A percentile compares a stretch with the other conserved stretches of the same genome.
Conservation (phyloP, 768 basidiomycete species). For the Clitopilus hobsonii region DNA sequence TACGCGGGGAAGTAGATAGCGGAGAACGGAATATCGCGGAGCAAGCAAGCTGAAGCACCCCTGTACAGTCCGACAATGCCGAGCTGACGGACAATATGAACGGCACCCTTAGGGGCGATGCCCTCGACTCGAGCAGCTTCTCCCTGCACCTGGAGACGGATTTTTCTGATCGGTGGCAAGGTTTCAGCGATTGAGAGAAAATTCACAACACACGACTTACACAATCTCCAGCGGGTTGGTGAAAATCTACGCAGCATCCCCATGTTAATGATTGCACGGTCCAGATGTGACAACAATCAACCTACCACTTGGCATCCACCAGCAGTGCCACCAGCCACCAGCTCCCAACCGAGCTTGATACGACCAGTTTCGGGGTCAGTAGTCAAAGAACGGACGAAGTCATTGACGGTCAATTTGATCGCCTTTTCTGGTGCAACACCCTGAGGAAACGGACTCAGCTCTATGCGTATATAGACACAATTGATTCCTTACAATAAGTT, state of each 20-base stretch:
- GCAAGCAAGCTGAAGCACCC: slow-evolving; percentile 88
- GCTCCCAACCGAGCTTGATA: slow-evolving; percentile 87
- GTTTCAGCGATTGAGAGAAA: slow-evolving; percentile 5
- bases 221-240: slow-evolving; percentile 97
- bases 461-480: slow-evolving; percentile 14
- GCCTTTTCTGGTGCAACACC: slow-evolving; percentile 97
- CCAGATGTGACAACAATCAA: slow-evolving; percentile 15
- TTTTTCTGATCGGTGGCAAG: slow-evolving; percentile 54
- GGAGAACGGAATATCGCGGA: slow-evolving; percentile 96
- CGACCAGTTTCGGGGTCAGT: slow-evolving; percentile 96
- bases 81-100: slow-evolving; percentile 90
- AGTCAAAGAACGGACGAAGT: slow-evolving; percentile 74
- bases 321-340: slow-evolving; percentile 87
- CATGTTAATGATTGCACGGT: slow-evolving; percentile 4
- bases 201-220: slow-evolving; percentile 37
- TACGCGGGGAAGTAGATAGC: slow-evolving; percentile 90
- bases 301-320: slow-evolving; percentile 97
- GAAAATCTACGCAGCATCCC: slow-evolving; percentile 61
- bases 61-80: slow-evolving; percentile 91
- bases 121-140: slow-evolving; percentile 89
- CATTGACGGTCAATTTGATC: slow-evolving; percentile 97
- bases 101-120: slow-evolving; percentile 74
- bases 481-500: slow-evolving; percentile 61
- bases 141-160: slow-evolving; percentile 92
- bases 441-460: slow-evolving; percentile 30